phyloP scores from a whole-genome alignment of 257 asterid genomes.

The Agastache rugosa region DNA sequence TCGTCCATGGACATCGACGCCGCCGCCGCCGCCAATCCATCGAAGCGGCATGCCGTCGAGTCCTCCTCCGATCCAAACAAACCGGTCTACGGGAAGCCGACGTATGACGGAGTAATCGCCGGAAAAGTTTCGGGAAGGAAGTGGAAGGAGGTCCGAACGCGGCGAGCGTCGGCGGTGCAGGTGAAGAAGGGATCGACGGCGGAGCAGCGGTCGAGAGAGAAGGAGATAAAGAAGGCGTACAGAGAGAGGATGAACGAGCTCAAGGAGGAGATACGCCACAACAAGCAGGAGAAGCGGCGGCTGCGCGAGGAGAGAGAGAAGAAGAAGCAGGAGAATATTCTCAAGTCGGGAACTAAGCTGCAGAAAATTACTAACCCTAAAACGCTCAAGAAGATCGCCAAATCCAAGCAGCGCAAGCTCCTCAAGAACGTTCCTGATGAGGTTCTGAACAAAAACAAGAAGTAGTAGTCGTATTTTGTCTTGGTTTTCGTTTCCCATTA shows the following conservation, averaged over 20 bases:
- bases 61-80: slow-evolving; percentile 66
- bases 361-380: slow-evolving; percentile 83
- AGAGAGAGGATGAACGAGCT: slow-evolving; percentile 69
- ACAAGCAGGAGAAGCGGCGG: slow-evolving; percentile 74
- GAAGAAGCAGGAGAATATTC: slow-evolving; percentile 73
- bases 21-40: slow-evolving; percentile 37
- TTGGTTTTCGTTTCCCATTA: neutral
- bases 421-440: slow-evolving; percentile 75
- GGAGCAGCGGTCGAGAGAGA: slow-evolving; percentile 71
- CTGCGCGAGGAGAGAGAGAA: slow-evolving; percentile 78
- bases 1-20: slow-evolving; percentile 49
- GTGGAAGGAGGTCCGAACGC: slow-evolving; percentile 90
- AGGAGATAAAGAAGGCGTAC: slow-evolving; percentile 78
- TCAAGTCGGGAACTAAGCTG: slow-evolving; percentile 72
- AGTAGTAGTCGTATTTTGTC: neutral
- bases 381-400: slow-evolving; percentile 81
- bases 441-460: slow-evolving; percentile 34
- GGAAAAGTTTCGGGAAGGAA: slow-evolving; percentile 87
- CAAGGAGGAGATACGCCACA: slow-evolving; percentile 76
- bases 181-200: slow-evolving; percentile 56
- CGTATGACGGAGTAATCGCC: slow-evolving; percentile 88
- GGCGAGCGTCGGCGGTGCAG: slow-evolving; percentile 67
- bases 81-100: slow-evolving; percentile 64
- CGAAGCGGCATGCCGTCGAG: slow-evolving; percentile 72
- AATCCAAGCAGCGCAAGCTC: slow-evolving; percentile 72